Conservation (phyloP, 2,329 filamentous ascomycete genomes). For the Alternaria arborescens region DNA sequence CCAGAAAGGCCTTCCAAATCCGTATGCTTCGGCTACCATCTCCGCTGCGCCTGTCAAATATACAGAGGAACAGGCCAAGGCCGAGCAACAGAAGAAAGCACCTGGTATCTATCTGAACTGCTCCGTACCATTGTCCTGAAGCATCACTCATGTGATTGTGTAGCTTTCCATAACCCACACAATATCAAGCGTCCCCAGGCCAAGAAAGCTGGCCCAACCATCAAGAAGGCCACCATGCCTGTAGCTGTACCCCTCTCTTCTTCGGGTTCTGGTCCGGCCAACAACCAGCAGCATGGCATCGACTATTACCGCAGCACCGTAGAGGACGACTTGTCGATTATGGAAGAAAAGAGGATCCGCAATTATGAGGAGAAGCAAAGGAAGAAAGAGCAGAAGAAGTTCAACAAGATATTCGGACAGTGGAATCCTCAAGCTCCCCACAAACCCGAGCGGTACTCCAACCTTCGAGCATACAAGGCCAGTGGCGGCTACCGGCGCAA, state of each 20-base stretch:
- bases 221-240: constrained; percentile 41
- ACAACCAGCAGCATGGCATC: constrained; percentile 33
- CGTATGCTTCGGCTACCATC: constrained; percentile 39
- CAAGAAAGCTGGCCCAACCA: constrained; percentile 30
- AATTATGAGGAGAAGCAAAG: constrained; percentile 73
- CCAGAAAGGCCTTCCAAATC: constrained; percentile 36
- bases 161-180: constrained; percentile 47
- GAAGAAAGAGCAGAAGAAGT: constrained; percentile 70
- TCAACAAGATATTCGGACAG: constrained; percentile 66
- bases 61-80: constrained; percentile 43
- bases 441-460: constrained; percentile 36
- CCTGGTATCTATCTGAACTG: constrained; percentile 43
- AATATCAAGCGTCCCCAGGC: constrained; percentile 45
- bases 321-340: constrained; percentile 77
- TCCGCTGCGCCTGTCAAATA: constrained; percentile 40
- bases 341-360: constrained; percentile 72
- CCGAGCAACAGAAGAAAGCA: constrained; percentile 43
- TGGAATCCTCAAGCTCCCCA: constrained; percentile 56
- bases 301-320: constrained; percentile 75
- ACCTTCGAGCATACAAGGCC: constrained; percentile 38
- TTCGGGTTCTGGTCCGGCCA: constrained; percentile 25
- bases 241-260: constrained; percentile 23
- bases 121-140: constrained; percentile 30
- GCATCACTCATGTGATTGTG: constrained; percentile 38
- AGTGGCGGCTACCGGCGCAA: constrained; percentile 37